Percentiles rank a stretch among this genome's conserved stretches.
These are phyloP conservation scores for Apiospora marii DNA, from an alignment of 2,329 filamentous ascomycete genomes.

Conservation along the genomic window DNA sequence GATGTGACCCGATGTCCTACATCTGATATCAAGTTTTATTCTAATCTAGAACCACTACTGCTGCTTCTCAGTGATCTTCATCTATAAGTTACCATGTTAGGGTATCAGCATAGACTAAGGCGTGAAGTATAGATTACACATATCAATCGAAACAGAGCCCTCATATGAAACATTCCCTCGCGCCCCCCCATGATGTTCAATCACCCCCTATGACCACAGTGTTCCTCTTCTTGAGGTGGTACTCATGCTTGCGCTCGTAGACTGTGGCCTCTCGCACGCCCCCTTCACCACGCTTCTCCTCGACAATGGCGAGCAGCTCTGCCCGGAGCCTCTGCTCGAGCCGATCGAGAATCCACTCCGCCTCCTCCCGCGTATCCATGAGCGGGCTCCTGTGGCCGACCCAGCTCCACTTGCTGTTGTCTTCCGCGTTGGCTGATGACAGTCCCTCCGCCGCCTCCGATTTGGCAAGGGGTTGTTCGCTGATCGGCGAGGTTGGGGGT, in stretches of 20 bases:
- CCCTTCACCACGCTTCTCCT: slow-evolving; percentile 29
- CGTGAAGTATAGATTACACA: neutral
- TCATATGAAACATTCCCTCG: neutral
- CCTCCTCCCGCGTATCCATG: slow-evolving; percentile 72
- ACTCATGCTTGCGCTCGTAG: neutral
- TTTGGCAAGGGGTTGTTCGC: neutral
- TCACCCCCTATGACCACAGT: neutral
- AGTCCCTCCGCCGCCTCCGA: neutral
- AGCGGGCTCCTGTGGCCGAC: slow-evolving; percentile 73
- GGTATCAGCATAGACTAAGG: neutral
- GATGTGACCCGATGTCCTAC: neutral
- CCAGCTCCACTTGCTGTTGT: slow-evolving; percentile 71
- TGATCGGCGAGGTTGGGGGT: neutral
- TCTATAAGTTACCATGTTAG: neutral
- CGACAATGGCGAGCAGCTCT: slow-evolving; percentile 48
- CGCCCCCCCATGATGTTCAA: neutral
- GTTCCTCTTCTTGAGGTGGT: neutral
- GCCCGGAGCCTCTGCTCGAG: slow-evolving; percentile 64
- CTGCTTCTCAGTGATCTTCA: neutral
- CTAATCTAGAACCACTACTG: neutral
- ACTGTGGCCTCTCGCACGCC: slow-evolving; percentile 6
- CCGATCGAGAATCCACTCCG: slow-evolving; percentile 76
- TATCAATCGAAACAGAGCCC: neutral
- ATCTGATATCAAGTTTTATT: neutral
- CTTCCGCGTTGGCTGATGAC: neutral